phyloP scores from a whole-genome alignment of 768 basidiomycete genomes.

The Trametes punicea region DNA sequence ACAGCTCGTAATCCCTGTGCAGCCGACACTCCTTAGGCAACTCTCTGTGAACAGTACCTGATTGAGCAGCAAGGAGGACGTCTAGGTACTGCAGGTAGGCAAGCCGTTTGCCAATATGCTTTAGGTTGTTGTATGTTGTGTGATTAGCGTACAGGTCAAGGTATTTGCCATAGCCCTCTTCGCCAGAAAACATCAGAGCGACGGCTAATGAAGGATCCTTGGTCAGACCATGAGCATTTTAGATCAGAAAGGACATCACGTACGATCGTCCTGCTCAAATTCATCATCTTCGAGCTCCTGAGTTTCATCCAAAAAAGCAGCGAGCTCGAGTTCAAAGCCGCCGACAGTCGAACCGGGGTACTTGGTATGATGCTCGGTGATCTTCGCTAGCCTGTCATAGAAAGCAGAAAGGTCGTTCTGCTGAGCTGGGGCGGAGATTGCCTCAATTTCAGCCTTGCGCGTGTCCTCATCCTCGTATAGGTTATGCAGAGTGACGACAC shows the following conservation, averaged over 20 bases:
- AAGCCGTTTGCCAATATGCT: slow-evolving; percentile 76
- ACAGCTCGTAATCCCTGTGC: slow-evolving; percentile 80
- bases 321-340: slow-evolving; percentile 81
- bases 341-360: slow-evolving; percentile 87
- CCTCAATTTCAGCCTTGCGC: slow-evolving; percentile 63
- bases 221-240: not conserved
- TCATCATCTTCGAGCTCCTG: slow-evolving; percentile 70
- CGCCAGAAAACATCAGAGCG: slow-evolving; percentile 88
- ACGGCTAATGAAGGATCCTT: slow-evolving; percentile 48
- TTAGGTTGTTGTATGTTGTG: slow-evolving; percentile 84
- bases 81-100: slow-evolving; percentile 95
- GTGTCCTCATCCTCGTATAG: slow-evolving; percentile 77
- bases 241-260: slow-evolving; percentile 32
- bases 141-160: slow-evolving; percentile 91
- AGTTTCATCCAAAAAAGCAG: slow-evolving; percentile 69
- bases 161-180: slow-evolving; percentile 93
- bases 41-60: slow-evolving; percentile 60
- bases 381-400: slow-evolving; percentile 91
- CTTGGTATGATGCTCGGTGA: slow-evolving; percentile 94
- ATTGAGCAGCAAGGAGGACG: slow-evolving; percentile 65
- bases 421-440: slow-evolving; percentile 54
- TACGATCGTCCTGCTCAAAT: slow-evolving; percentile 85
- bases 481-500: slow-evolving; percentile 60
- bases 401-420: slow-evolving; percentile 84
- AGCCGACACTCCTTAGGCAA: slow-evolving; percentile 63